Percentiles rank a stretch among this genome's conserved stretches.
These are phyloP conservation scores for Fusarium marasasianum DNA, from an alignment of 2,329 filamentous ascomycete species.

Conservation along the genomic window DNA sequence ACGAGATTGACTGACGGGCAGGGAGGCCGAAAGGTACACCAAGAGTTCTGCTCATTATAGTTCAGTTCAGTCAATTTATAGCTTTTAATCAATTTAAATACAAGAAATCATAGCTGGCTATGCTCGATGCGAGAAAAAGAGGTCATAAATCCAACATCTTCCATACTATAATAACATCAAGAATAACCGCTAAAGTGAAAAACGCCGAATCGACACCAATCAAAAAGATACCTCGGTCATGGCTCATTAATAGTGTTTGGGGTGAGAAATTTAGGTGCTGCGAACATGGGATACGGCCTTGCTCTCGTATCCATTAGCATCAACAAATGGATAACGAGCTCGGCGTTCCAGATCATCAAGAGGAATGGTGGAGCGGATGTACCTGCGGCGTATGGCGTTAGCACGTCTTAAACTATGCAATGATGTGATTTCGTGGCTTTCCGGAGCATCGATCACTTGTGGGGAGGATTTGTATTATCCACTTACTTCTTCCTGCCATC, in stretches of 20 bases:
- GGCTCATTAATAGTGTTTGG: conserved; percentile 4
- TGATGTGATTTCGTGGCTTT: conserved; percentile 42
- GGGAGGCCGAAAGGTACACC: not conserved
- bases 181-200: conserved; percentile 16
- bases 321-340: conserved; percentile 75
- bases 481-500: conserved; percentile 73
- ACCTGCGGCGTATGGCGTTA: conserved; percentile 61
- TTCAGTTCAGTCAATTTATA: not conserved
- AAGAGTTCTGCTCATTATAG: not conserved
- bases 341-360: conserved; percentile 82
- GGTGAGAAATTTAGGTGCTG: conserved; percentile 3
- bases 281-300: conserved; percentile 52
- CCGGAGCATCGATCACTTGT: conserved; percentile 8
- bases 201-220: not conserved
- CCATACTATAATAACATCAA: conserved; percentile 19
- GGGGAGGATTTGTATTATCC: not conserved
- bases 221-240: not conserved
- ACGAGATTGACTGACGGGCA: not conserved
- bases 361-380: conserved; percentile 85
- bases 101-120: conserved; percentile 28
- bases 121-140: conserved; percentile 21
- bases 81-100: conserved; percentile 8
- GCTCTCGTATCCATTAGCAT: conserved; percentile 62
- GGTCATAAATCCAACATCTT: conserved; percentile 14
- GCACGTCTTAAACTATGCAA: conserved; percentile 39